phyloP scores from a whole-genome alignment of 306 rosid species.

The Crotalaria pallida region DNA sequence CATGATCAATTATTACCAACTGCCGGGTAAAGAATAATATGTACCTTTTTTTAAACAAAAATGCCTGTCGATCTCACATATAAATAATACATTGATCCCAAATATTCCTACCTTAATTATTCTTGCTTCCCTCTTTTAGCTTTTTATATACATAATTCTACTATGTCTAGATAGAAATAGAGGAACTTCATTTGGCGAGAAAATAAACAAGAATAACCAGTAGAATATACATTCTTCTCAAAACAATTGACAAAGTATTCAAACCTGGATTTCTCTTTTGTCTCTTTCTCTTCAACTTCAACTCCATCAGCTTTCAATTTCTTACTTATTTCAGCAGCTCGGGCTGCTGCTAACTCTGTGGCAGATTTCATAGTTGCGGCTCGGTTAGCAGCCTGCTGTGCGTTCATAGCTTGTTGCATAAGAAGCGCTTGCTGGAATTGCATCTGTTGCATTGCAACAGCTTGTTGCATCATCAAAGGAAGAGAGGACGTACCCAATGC shows the following conservation, averaged over 20 bases:
- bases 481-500: constrained; percentile 73
- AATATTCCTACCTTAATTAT: neutral
- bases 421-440: constrained; percentile 97
- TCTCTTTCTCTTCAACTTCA: constrained; percentile 51
- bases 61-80: neutral
- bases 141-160: constrained; percentile 1
- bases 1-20: neutral
- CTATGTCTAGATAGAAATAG: neutral
- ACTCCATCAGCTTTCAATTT: constrained; percentile 75
- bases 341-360: constrained; percentile 94
- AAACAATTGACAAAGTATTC: constrained; percentile 12
- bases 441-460: constrained; percentile 99
- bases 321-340: constrained; percentile 97
- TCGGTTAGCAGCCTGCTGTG: constrained; percentile 92
- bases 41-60: neutral
- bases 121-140: neutral
- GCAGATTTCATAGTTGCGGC: constrained; percentile 98
- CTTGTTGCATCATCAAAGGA: constrained; percentile 99
- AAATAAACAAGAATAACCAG: neutral
- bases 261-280: constrained; percentile 71
- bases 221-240: neutral
- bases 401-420: constrained; percentile 91
- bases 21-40: neutral
- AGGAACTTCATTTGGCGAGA: neutral
- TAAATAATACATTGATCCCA: neutral